Percentiles rank a stretch among this genome's conserved stretches.
These are phyloP conservation scores for Cyamopsis tetragonoloba DNA, from an alignment of 306 rosid species.

Conservation along the genomic window DNA sequence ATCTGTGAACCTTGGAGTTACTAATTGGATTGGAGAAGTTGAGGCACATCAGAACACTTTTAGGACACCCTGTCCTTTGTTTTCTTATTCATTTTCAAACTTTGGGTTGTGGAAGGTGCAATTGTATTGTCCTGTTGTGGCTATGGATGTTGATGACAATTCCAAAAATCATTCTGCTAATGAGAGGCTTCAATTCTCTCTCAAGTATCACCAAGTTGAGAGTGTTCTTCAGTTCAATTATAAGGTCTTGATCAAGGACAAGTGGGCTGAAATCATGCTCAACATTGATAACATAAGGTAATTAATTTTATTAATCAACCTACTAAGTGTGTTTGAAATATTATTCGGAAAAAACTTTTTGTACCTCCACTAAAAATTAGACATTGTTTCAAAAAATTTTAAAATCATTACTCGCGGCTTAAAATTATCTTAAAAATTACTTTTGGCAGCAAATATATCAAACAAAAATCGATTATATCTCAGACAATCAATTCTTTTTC, in stretches of 20 bases:
- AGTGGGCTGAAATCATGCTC: conserved; percentile 63
- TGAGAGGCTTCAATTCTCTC: conserved; percentile 69
- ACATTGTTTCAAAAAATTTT: too few relatives aligned
- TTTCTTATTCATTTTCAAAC: conserved; percentile 54
- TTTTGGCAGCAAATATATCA: too few relatives aligned
- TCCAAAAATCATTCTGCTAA: conserved; percentile 38
- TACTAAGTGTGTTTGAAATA: too few relatives aligned
- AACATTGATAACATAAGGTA: conserved; percentile 85
- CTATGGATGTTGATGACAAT: conserved; percentile 61
- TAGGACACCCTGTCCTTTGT: conserved; percentile 63
- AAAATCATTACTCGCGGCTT: too few relatives aligned
- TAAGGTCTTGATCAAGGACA: conserved; percentile 45
- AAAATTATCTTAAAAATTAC: too few relatives aligned
- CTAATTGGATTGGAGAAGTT: conserved; percentile 61
- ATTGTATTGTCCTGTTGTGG: conserved; percentile 67
- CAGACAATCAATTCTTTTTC: too few relatives aligned
- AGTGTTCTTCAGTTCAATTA: conserved; percentile 81
- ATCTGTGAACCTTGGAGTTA: conserved; percentile 70
- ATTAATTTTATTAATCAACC: background rate
- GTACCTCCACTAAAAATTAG: too few relatives aligned
- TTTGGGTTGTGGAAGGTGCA: conserved; percentile 84
- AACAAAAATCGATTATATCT: too few relatives aligned
- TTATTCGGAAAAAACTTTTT: too few relatives aligned
- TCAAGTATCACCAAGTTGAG: conserved; percentile 74
- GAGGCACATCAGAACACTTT: conserved; percentile 31